A percentile compares a stretch with the other conserved stretches of the same genome.
Conservation (phyloP, 2,329 filamentous ascomycete genomes). For the Phyllosticta citrichinensis region DNA sequence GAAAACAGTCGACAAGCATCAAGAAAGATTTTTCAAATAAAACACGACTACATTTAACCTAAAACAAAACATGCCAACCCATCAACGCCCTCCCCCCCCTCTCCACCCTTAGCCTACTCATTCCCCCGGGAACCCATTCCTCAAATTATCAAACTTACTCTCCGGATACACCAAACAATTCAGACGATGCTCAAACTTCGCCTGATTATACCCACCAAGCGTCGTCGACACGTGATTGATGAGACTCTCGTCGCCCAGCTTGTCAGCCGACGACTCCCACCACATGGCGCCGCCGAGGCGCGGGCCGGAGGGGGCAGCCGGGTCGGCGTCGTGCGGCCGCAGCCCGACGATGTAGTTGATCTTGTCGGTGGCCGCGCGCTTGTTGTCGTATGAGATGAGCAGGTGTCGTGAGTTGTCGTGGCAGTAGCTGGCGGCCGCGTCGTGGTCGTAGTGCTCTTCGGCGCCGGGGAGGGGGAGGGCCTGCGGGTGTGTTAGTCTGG, state of each 20-base stretch:
- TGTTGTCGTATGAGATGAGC: conserved; percentile 69
- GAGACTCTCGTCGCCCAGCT: conserved; percentile 52
- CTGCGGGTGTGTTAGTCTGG: conserved; percentile 15
- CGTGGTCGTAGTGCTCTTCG: conserved; percentile 52
- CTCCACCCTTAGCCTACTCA: conserved; percentile 16
- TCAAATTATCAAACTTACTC: conserved; percentile 45
- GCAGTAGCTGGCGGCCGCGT: conserved; percentile 63
- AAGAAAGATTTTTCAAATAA: neutral
- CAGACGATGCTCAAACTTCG: conserved; percentile 34
- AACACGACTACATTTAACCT: neutral
- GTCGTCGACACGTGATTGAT: conserved; percentile 36
- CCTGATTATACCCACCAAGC: conserved; percentile 30
- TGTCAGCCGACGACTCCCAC: conserved; percentile 84
- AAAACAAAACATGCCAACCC: neutral
- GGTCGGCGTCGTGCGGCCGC: conserved; percentile 32
- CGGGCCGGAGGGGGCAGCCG: neutral
- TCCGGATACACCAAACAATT: conserved; percentile 44
- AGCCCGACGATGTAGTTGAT: conserved; percentile 55
- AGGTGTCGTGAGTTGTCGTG: conserved; percentile 54
- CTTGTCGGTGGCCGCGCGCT: conserved; percentile 57
- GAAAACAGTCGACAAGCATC: neutral
- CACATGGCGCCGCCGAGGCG: conserved; percentile 84
- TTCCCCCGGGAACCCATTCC: conserved; percentile 30
- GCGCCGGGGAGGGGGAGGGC: conserved; percentile 61
- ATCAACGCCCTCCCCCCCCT: neutral